phyloP scores from a whole-genome alignment of 2,329 filamentous ascomycete genomes.

The Aureobasidium leucospermi region DNA sequence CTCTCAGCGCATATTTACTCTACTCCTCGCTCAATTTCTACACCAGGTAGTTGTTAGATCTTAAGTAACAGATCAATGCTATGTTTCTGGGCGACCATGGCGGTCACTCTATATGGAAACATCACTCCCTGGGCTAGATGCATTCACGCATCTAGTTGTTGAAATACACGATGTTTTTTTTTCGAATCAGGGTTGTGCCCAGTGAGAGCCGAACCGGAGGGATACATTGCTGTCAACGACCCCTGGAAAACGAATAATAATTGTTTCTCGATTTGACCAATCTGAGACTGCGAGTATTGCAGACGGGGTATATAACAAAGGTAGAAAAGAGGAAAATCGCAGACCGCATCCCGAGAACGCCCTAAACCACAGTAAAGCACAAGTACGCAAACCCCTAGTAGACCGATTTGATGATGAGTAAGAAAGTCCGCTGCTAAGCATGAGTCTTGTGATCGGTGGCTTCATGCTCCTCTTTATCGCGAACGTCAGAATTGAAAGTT shows the following conservation, averaged over 20 bases:
- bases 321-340: background rate
- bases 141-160: too few species aligned
- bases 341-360: background rate
- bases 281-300: background rate
- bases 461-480: constrained; percentile 5
- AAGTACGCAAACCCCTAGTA: background rate
- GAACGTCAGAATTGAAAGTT: constrained; percentile 4
- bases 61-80: too few species aligned
- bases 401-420: background rate
- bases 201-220: background rate
- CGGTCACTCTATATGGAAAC: too few species aligned
- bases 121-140: too few species aligned
- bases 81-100: too few species aligned
- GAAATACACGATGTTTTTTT: too few species aligned
- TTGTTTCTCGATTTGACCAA: background rate
- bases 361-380: background rate
- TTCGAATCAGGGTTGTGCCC: too few species aligned
- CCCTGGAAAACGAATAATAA: too few species aligned
- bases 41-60: too few species aligned
- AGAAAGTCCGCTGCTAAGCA: background rate
- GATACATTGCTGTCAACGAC: background rate
- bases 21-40: too few species aligned
- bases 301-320: background rate
- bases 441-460: background rate
- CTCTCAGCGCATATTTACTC: too few species aligned